These are phyloP conservation scores for Theobroma grandiflorum DNA, from an alignment of 441 rosid genomes.

Conservation along the genomic window DNA sequence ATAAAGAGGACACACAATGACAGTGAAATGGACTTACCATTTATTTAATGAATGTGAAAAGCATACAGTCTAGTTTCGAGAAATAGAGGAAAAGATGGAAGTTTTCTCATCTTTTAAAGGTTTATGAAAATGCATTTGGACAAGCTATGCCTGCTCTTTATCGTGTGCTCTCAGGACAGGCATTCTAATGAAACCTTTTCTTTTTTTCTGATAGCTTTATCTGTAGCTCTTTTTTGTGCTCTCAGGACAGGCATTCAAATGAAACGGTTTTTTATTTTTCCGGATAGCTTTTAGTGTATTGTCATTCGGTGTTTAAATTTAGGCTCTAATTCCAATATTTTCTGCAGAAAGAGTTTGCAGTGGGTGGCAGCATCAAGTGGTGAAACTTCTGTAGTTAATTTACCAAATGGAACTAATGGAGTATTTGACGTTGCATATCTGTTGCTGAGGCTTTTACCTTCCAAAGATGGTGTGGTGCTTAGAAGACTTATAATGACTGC, in stretches of 20 bases:
- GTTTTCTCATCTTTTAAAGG: too few relatives aligned
- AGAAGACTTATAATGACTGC: slow-evolving; percentile 93
- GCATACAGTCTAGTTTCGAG: too few relatives aligned
- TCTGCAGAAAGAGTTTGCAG: slow-evolving; percentile 64
- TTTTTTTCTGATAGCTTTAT: too few relatives aligned
- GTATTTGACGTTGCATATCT: slow-evolving; percentile 55
- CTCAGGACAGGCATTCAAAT: too few relatives aligned
- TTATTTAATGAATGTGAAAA: background rate
- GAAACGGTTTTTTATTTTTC: background rate
- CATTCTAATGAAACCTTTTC: too few relatives aligned
- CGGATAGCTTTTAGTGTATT: background rate
- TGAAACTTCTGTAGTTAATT: slow-evolving; percentile 46
- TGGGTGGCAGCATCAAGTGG: slow-evolving; percentile 42
- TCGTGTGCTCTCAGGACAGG: too few relatives aligned
- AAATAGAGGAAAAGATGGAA: too few relatives aligned
- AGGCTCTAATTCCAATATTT: slow-evolving; percentile 30
- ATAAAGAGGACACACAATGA: background rate
- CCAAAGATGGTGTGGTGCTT: slow-evolving; percentile 81
- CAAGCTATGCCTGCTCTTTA: too few relatives aligned
- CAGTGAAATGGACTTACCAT: background rate
- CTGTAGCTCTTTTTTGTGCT: too few relatives aligned
- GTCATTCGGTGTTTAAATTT: slow-evolving; percentile 13
- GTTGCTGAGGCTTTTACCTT: slow-evolving; percentile 73
- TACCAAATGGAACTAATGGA: slow-evolving; percentile 45
- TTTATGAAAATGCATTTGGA: background rate